A percentile compares a stretch with the other conserved stretches of the same genome.
Conservation (phyloP, 2,329 filamentous ascomycete species). For the Arachnomyces sp. region DNA sequence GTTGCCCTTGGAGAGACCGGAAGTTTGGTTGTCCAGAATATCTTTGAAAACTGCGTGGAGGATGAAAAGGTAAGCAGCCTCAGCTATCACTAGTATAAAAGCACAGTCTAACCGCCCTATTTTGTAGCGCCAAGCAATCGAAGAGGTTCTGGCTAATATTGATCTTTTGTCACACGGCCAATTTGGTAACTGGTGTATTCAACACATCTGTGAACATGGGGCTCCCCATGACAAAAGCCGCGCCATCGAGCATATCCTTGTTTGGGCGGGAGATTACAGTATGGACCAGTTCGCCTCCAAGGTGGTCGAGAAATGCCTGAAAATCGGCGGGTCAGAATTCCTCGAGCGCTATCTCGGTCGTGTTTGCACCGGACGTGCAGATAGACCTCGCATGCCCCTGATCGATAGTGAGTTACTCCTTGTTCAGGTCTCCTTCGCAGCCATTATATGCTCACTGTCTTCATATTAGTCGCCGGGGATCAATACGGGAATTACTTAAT, state of each 20-base stretch:
- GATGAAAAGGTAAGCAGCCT: conserved; percentile 73
- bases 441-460: conserved; percentile 1
- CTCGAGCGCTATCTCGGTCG: conserved; percentile 85
- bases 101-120: conserved; percentile 15
- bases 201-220: conserved; percentile 97
- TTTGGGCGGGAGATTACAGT: conserved; percentile 89
- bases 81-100: neutral
- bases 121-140: conserved; percentile 93
- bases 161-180: conserved; percentile 95
- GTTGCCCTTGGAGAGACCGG: conserved; percentile 95
- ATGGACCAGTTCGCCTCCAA: conserved; percentile 99
- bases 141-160: conserved; percentile 90
- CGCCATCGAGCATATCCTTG: conserved; percentile 90
- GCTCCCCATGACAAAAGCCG: conserved; percentile 82
- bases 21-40: conserved; percentile 96
- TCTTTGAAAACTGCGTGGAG: conserved; percentile 97
- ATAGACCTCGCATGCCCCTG: conserved; percentile 88
- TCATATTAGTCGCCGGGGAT: conserved; percentile 66
- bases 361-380: conserved; percentile 81
- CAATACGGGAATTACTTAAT: conserved; percentile 98
- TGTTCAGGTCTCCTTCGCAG: conserved; percentile 6
- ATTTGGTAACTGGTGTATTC: conserved; percentile 99
- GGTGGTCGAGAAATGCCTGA: conserved; percentile 97
- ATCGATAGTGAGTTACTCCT: conserved; percentile 63
- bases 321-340: conserved; percentile 88